Evolutionary conservation across 805 yeast genomes (phyloP).

Genomic region (Debaryomyces hansenii): DNA sequence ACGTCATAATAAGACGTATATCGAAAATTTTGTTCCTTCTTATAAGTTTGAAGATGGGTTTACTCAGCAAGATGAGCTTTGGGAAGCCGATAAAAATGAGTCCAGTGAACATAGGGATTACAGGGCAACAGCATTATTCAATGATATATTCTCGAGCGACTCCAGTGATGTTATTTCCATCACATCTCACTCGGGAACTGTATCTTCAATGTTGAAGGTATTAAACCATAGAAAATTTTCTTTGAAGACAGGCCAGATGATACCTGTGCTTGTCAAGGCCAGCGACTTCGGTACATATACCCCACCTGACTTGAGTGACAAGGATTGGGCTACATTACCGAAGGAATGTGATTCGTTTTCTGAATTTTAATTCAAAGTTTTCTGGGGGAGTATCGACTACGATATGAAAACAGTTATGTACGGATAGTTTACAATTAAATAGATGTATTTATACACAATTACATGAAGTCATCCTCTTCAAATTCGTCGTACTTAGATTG

Average conservation of each 20-base stretch:
- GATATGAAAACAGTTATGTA: not conserved
- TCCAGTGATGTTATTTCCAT: conserved; percentile 20
- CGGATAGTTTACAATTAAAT: not conserved
- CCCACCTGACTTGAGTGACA: not conserved
- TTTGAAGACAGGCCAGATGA: conserved; percentile 26
- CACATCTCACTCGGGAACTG: conserved; percentile 30
- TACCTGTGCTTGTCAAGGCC: conserved; percentile 24
- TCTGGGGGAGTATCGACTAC: too few relatives aligned
- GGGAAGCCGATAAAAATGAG: conserved; percentile 25
- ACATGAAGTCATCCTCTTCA: conserved; percentile 85
- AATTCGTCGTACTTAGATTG: conserved; percentile 55
- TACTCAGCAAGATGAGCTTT: conserved; percentile 21
- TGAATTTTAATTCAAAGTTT: too few relatives aligned
- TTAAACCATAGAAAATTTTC: conserved; percentile 23
- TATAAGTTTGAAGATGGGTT: conserved; percentile 26
- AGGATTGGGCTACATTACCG: conserved; percentile 1
- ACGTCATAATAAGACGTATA: conserved; percentile 23
- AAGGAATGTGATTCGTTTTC: not conserved
- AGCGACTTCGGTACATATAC: not conserved
- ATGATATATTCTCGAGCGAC: conserved; percentile 25
- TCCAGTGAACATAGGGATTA: conserved; percentile 22
- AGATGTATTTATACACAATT: conserved; percentile 12
- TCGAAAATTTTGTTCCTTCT: conserved; percentile 17
- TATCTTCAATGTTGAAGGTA: conserved; percentile 23
- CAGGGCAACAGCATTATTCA: conserved; percentile 25